These are phyloP conservation scores for Botryotinia calthae DNA, from an alignment of 2,329 filamentous ascomycete genomes.

Conservation along the genomic window DNA sequence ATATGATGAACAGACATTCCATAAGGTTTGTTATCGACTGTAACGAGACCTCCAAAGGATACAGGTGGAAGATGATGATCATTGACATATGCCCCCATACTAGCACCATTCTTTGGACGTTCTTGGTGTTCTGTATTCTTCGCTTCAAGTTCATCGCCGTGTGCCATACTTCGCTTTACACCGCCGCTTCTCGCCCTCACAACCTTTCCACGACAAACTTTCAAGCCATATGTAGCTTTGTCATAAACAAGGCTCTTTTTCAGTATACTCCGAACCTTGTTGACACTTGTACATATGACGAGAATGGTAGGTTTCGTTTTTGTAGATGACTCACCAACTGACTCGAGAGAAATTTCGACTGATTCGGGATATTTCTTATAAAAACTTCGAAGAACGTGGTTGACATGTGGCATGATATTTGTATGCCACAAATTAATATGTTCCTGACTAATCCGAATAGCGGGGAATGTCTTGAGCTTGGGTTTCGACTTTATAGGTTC, in stretches of 20 bases:
- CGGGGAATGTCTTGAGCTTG: constrained; percentile 59
- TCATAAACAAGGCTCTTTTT: constrained; percentile 71
- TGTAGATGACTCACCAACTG: constrained; percentile 65
- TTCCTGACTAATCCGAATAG: constrained; percentile 56
- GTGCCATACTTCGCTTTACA: constrained; percentile 44
- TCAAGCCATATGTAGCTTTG: constrained; percentile 60
- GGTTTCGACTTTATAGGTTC: constrained; percentile 32
- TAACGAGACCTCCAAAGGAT: constrained; percentile 82
- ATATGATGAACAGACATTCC: constrained; percentile 98
- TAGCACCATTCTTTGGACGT: constrained; percentile 79
- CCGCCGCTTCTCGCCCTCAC: constrained; percentile 55
- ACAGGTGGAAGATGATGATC: constrained; percentile 85
- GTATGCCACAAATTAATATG: constrained; percentile 70
- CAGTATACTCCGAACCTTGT: constrained; percentile 68
- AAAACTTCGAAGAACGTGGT: constrained; percentile 66
- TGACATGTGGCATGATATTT: constrained; percentile 69
- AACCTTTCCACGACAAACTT: constrained; percentile 69
- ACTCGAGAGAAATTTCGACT: constrained; percentile 74
- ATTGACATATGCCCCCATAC: constrained; percentile 86
- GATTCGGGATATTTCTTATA: constrained; percentile 73
- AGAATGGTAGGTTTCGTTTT: constrained; percentile 70
- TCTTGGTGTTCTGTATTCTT: constrained; percentile 76
- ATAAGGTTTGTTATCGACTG: constrained; percentile 80
- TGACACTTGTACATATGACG: constrained; percentile 72
- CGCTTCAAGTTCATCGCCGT: constrained; percentile 46